Evolutionary conservation across 306 rosid species (phyloP), one percentile per base, ranked within the genome.

Genomic region (Carpinus viminea): DNA sequence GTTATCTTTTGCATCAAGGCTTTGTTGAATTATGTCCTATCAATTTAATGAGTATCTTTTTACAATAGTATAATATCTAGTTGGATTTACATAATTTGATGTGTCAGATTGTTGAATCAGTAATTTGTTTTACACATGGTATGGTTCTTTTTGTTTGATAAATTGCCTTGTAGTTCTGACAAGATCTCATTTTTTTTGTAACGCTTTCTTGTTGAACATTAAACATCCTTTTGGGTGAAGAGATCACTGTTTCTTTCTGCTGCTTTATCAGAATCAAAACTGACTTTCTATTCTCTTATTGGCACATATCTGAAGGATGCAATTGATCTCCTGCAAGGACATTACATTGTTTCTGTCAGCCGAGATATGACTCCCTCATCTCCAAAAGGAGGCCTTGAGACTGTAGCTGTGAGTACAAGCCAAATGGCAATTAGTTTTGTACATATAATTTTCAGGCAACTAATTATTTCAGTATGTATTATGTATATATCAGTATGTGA

Each of bases 261-360:
- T 50, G 76, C 52, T 78, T 65, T 64, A 72, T 77, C 6, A 16
- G 28, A 55, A 18, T 15, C 72, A 46, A 78, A 60, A 53, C 20
- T 82, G 76, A 78, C 79, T 38, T 77, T 53, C 62, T 86, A 21
- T 81, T 74, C 38, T 79, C 38, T 57, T 55, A 51, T 73, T 61
- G 79, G 78, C 47, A 57, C 54, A 41, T 70, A 50, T 73, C 65
- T 80, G 86, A 84, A 95, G 99, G 99, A 95, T 78, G 94, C 98
- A 77, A 95, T 91, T 85, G 99, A 95, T 91, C 99, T 95, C 78
- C 75, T 93, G 82, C 98, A 95, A 87, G 99, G 99, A 83, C 94
- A 95, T 88, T 95, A 91, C 84, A 95, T 95, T 65, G 96, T 90
- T 85, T 91, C 97, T 1, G 93, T 88, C 77, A 65, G 90, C 83